phyloP scores from a whole-genome alignment of 495 filamentous ascomycete species.

The Lasiosphaeria ovina region DNA sequence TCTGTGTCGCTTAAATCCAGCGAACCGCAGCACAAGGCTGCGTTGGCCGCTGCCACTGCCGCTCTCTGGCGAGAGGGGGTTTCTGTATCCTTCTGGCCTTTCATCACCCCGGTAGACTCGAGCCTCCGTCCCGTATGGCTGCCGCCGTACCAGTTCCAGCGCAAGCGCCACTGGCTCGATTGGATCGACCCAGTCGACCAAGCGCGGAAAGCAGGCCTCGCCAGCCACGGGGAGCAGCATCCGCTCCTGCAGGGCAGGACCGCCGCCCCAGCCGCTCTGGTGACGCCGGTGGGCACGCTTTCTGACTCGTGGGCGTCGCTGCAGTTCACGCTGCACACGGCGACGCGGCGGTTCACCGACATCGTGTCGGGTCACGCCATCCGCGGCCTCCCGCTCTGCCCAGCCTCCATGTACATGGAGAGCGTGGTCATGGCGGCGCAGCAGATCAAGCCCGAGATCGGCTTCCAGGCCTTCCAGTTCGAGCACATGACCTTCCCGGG shows the following conservation, averaged over 20 bases:
- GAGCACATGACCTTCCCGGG: constrained; percentile 4
- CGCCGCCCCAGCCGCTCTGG: neutral
- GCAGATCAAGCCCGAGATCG: constrained; percentile 3
- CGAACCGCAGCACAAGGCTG: neutral
- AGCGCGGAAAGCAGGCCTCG: neutral
- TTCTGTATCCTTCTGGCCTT: constrained; percentile 15
- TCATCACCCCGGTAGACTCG: constrained; percentile 12
- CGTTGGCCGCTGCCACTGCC: neutral
- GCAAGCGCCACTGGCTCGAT: constrained; percentile 22
- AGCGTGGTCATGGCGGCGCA: constrained; percentile 25
- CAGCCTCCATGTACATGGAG: constrained; percentile 42
- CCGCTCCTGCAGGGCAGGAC: neutral
- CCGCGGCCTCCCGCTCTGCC: constrained; percentile 26
- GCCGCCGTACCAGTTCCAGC: constrained; percentile 56
- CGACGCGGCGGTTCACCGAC: constrained; percentile 6
- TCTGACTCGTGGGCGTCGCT: too few relatives aligned
- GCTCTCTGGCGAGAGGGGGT: neutral
- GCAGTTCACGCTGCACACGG: constrained; percentile 16
- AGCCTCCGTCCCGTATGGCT: constrained; percentile 36
- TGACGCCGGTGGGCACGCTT: neutral
- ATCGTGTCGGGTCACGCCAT: constrained; percentile 27
- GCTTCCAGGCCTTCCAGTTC: neutral
- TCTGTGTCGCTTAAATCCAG: neutral
- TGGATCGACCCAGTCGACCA: constrained; percentile 17
- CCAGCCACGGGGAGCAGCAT: too few relatives aligned